Evolutionary conservation across 495 filamentous ascomycete species (phyloP), one percentile per base, ranked within the genome.

Genomic region (Lasiosphaeria ovina): DNA sequence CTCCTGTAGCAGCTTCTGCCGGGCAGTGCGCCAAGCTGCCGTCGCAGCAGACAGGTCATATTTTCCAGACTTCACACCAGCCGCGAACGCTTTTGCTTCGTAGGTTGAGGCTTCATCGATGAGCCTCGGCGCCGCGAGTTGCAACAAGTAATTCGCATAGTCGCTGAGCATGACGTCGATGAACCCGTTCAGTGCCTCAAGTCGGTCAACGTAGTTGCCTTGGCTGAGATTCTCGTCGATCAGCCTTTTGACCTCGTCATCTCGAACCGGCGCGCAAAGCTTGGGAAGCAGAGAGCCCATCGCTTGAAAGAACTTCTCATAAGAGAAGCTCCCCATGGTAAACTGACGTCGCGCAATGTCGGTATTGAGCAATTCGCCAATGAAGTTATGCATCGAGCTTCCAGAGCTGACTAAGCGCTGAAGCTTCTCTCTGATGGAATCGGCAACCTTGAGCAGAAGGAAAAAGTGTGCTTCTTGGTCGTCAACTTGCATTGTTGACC

Each of bases 111-210:
- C 90, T 62, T 96, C 87, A 60, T 90, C 83, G 51, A 97, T 87
- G 34, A 98, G 85, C 38, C 85, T 83, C 2, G 92, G 91, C 0
- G 91, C 91, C 0, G 88, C 86, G 36, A 89, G 77, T 67, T 88
- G 88, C 10, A 98, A 81, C 73, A 96, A 84, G 66, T 94, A 98
- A 70, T 98, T 98, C 7, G 92, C 90, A 66, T 97, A 93, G 69
- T 98, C 94, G 56, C 97, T 83, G n/a, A 91, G 88, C 64, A 98
- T 85, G 54, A 93, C 81, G 67, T 98, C 91, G 55, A 97, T 91
- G 42, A 95, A 88, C 55, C 87, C 84, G 68, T 96, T 88, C 34
- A 98, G 77, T 35, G 89, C 86, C 57, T 92, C 87, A 4, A 97
- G 78, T 51, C 92, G 89, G 63, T 90, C 87, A 17, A 97, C 92